Conservation (phyloP, 192 early-diverging fungal species). For the Backusella psychrophila region DNA sequence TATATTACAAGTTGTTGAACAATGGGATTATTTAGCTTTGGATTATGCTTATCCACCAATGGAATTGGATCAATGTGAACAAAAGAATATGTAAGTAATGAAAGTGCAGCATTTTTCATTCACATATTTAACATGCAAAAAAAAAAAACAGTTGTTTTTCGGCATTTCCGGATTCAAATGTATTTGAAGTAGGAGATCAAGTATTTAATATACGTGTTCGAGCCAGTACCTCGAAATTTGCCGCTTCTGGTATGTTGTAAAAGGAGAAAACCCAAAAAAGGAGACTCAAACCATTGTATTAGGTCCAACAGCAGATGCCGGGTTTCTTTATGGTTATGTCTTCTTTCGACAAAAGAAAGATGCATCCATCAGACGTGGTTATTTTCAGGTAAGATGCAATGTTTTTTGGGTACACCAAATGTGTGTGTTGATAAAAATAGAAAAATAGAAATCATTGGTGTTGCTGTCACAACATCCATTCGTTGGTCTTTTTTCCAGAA, state of each 20-base stretch:
- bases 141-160: constrained; percentile 55
- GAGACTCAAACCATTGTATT: neutral
- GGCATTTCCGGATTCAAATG: constrained; percentile 76
- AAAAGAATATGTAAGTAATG: constrained; percentile 59
- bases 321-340: constrained; percentile 83
- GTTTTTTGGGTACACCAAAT: no score
- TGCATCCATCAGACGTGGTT: constrained; percentile 80
- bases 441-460: constrained; percentile 74
- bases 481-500: constrained; percentile 79
- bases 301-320: constrained; percentile 55
- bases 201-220: constrained; percentile 73
- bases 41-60: constrained; percentile 71
- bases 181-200: constrained; percentile 70
- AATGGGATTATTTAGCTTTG: constrained; percentile 43
- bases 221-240: constrained; percentile 51
- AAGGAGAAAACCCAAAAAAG: neutral
- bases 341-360: constrained; percentile 94
- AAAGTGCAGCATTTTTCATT: neutral
- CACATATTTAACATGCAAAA: no score
- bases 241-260: constrained; percentile 44
- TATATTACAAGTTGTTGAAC: neutral
- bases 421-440: neutral
- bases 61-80: constrained; percentile 62
- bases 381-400: constrained; percentile 64
- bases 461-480: constrained; percentile 86